Evolutionary conservation across 768 basidiomycete genomes (phyloP), one percentile per base, ranked within the genome.

Genomic region (Hydnum rufescens): DNA sequence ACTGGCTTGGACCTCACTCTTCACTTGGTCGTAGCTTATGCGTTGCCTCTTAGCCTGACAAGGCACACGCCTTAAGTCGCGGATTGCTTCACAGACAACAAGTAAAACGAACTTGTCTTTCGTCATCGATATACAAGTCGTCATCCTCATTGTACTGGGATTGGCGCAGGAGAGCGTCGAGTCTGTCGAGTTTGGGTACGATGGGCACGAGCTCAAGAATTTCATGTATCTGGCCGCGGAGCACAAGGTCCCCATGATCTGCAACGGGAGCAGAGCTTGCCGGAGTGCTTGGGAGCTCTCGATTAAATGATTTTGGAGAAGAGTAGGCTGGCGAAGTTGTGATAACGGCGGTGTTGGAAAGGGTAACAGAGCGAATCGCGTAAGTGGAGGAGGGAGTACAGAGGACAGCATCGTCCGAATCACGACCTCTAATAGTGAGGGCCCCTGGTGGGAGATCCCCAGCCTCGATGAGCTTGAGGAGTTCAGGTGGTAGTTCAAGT

Each of bases 301-400:
- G 16, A 13, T 47, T 28, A 13, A 39, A 13, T 39, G 13, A 13
- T 25, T 8, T 16, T 25, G 44, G 26, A 13, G 44, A 26, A 13
- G 25, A 13, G 25, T 28, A 36, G 50, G 51, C 51, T 3, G 70
- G 66, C 18, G 77, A 68, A 2, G 78, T 77, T 55, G 83, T 70
- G 42, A 96, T 74, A 8, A 90, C 69, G 31, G 92, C 66, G 0
- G 88, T 80, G 64, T 97, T 97, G 18, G 90, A 95, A 46, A 95
- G 68, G 5, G 73, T 72, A n/a, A 97, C 80, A 0, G 89, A 82
- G 52, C 92, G 79, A 26, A 97, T 67, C 2, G 74, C 61, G 62
- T 82, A 99, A 0, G 93, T 97, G 62, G 74, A 77, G 53, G 79
- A 71, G 0, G 70, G 58, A 0, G 90, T 93, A 63, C 93, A 96